A percentile compares a stretch with the other conserved stretches of the same genome.
Conservation (phyloP, 805 yeast species). For the Blastobotrys terrestris region DNA sequence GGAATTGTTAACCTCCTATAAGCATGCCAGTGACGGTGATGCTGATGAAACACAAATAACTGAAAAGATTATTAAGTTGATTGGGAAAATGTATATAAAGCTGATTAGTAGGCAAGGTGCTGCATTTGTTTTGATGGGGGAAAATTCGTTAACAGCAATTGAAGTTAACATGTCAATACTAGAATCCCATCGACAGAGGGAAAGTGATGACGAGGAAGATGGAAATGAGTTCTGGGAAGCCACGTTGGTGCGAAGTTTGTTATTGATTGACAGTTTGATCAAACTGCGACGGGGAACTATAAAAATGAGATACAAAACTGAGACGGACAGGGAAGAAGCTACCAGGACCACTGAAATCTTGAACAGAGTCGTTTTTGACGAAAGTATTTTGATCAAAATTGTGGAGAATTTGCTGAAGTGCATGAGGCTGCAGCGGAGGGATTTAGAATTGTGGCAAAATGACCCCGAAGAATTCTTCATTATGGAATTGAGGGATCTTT, state of each 20-base stretch:
- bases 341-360: conserved; percentile 51
- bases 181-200: neutral
- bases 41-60: conserved; percentile 52
- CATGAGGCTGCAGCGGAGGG: conserved; percentile 64
- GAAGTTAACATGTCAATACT: neutral
- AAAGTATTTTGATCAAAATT: neutral
- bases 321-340: conserved; percentile 59
- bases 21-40: conserved; percentile 15
- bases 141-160: conserved; percentile 30
- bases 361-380: conserved; percentile 16
- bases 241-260: conserved; percentile 51
- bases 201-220: conserved; percentile 41
- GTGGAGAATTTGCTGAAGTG: conserved; percentile 37
- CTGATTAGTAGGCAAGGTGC: conserved; percentile 58
- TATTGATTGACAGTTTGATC: conserved; percentile 58
- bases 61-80: conserved; percentile 68
- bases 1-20: conserved; percentile 23
- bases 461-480: conserved; percentile 94
- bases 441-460: conserved; percentile 70
- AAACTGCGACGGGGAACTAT: conserved; percentile 64
- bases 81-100: conserved; percentile 65
- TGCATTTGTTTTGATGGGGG: conserved; percentile 62
- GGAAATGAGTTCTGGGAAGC: conserved; percentile 64
- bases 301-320: conserved; percentile 47
- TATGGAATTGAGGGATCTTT: conserved; percentile 72